phyloP scores from a whole-genome alignment of 441 rosid species.

The Pelargonium citronellum region DNA sequence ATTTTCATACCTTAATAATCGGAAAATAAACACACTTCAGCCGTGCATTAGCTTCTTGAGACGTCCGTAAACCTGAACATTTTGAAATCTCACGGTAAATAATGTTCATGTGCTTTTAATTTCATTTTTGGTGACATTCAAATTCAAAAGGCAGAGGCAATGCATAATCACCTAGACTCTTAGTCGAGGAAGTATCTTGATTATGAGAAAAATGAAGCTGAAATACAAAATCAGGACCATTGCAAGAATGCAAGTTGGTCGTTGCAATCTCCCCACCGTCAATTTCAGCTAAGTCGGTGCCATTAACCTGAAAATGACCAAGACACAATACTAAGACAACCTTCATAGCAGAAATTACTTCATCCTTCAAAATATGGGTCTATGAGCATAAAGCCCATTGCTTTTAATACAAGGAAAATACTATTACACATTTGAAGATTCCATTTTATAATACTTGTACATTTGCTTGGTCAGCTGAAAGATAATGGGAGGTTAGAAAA shows the following conservation, averaged over 20 bases:
- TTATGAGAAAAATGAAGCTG: conserved; percentile 36
- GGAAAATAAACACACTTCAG: conserved; percentile 70
- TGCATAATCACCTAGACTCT: conserved; percentile 21
- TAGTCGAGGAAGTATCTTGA: conserved; percentile 16
- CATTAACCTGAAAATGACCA: conserved; percentile 45
- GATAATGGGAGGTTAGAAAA: background rate
- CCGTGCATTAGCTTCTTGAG: conserved; percentile 56
- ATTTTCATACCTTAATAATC: conserved; percentile 39
- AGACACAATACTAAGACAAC: background rate
- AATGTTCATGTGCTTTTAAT: background rate
- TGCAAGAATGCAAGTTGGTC: conserved; percentile 60
- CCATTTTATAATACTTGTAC: background rate
- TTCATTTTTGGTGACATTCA: background rate
- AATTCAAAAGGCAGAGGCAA: background rate
- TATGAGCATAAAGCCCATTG: background rate
- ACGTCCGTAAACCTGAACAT: conserved; percentile 30
- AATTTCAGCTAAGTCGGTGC: conserved; percentile 54
- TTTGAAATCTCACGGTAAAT: conserved; percentile 12
- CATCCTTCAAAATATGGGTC: background rate
- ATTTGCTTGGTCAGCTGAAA: background rate
- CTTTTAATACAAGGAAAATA: background rate
- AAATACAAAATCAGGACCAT: conserved; percentile 49
- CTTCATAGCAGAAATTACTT: conserved; percentile 6
- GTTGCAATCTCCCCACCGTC: conserved; percentile 57
- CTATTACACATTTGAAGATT: background rate